Percentiles rank a stretch among this genome's conserved stretches.
Conservation (phyloP, 805 yeast species). For the Starmerella cellae region DNA sequence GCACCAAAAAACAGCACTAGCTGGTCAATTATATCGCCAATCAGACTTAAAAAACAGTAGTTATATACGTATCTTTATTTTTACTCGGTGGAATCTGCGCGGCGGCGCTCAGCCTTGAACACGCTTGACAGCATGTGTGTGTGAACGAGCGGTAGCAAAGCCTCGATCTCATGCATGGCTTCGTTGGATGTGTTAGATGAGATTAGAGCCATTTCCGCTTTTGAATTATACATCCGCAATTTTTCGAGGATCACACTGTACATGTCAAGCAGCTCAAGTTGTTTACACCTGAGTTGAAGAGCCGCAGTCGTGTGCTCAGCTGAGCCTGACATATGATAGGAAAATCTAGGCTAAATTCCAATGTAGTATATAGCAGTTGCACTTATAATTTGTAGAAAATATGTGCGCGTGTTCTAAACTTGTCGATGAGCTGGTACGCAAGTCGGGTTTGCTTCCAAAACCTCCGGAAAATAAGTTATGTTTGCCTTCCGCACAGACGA, state of each 20-base stretch:
- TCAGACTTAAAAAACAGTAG: too few relatives aligned
- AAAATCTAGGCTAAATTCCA: too few relatives aligned
- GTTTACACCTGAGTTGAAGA: not conserved
- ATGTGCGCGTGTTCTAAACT: not conserved
- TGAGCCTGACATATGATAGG: not conserved
- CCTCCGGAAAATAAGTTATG: too few relatives aligned
- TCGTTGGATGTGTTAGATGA: constrained; percentile 1
- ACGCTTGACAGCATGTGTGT: constrained; percentile 10
- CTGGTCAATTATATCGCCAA: too few relatives aligned
- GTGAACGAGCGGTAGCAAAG: constrained; percentile 7
- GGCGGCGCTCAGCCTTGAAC: constrained; percentile 1
- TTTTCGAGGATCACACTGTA: constrained; percentile 1
- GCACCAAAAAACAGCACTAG: too few relatives aligned
- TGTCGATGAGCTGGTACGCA: too few relatives aligned
- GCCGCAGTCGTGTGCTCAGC: not conserved
- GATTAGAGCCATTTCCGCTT: constrained; percentile 5
- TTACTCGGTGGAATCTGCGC: not conserved
- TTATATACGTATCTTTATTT: too few relatives aligned
- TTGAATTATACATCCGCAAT: constrained; percentile 3
- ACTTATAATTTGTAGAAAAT: not conserved
- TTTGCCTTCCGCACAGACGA: too few relatives aligned
- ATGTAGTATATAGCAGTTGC: too few relatives aligned
- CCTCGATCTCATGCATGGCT: constrained; percentile 5
- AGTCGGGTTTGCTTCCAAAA: too few relatives aligned
- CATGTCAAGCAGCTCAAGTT: not conserved